Evolutionary conservation across 2,329 filamentous ascomycete genomes (phyloP).

Genomic region (Colletotrichum limetticola): DNA sequence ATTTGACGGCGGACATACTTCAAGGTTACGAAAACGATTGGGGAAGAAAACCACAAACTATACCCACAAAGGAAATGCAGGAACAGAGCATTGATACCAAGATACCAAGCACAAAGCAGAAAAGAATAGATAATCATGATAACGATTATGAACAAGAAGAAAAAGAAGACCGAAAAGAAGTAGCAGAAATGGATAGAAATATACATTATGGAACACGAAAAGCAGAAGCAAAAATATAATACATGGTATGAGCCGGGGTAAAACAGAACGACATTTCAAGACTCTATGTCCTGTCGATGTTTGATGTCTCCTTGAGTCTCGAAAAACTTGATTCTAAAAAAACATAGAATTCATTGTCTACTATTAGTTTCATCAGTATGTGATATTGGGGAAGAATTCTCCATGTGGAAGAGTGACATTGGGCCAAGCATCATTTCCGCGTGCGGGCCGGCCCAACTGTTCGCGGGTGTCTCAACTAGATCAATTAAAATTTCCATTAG

Average conservation of each 20-base stretch:
- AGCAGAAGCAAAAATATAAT: not conserved
- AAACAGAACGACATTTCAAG: not conserved
- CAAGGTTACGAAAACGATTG: not conserved
- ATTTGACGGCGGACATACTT: not conserved
- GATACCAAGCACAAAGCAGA: slow-evolving; percentile 4
- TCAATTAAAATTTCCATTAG: slow-evolving; percentile 20
- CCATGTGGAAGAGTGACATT: not conserved
- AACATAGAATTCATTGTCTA: not conserved
- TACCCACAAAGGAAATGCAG: slow-evolving; percentile 15
- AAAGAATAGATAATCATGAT: not conserved
- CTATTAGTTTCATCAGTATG: not conserved
- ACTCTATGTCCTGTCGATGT: not conserved
- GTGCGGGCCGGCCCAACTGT: slow-evolving; percentile 26
- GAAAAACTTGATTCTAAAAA: not conserved
- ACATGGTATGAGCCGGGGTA: too few relatives aligned
- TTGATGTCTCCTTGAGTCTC: not conserved
- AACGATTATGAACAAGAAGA: not conserved
- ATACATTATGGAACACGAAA: not conserved
- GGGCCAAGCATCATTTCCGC: slow-evolving; percentile 21
- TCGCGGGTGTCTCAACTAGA: slow-evolving; percentile 31
- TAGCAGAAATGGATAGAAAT: slow-evolving; percentile 27
- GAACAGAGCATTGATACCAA: slow-evolving; percentile 22
- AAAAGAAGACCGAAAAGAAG: slow-evolving; percentile 31
- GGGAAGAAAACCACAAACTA: slow-evolving; percentile 20
- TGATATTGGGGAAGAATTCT: not conserved